Evolutionary conservation across 2,329 filamentous ascomycete genomes (phyloP).

Genomic region (Clonostachys rosea): DNA sequence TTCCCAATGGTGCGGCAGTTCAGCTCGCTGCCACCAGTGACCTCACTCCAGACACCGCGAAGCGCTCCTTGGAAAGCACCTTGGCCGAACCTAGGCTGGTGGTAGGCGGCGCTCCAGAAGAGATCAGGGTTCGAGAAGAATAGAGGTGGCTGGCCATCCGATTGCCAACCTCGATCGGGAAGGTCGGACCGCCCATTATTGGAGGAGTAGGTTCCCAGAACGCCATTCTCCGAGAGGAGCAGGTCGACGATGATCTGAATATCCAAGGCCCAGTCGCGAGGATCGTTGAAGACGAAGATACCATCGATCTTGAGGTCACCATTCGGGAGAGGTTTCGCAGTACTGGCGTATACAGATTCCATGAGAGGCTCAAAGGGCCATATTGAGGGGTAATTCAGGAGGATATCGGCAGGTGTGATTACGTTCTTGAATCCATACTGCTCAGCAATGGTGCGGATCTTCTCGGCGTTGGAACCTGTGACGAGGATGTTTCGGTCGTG

Average conservation of each 20-base stretch:
- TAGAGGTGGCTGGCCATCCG: conserved; percentile 60
- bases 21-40: conserved; percentile 32
- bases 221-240: conserved; percentile 38
- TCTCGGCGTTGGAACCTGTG: conserved; percentile 38
- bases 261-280: conserved; percentile 27
- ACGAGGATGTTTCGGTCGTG: conserved; percentile 44
- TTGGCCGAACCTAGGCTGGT: conserved; percentile 63
- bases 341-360: conserved; percentile 4
- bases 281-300: conserved; percentile 24
- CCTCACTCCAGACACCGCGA: conserved; percentile 56
- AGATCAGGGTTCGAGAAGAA: conserved; percentile 71
- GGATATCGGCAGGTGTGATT: conserved; percentile 26
- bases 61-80: conserved; percentile 64
- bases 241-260: conserved; percentile 22
- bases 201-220: conserved; percentile 55
- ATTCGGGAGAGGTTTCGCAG: too few species aligned
- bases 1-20: conserved; percentile 61
- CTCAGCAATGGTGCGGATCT: conserved; percentile 18
- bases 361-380: conserved; percentile 29
- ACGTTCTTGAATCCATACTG: conserved; percentile 27
- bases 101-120: conserved; percentile 63
- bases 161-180: conserved; percentile 25
- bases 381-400: conserved; percentile 11
- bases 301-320: conserved; percentile 31
- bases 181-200: conserved; percentile 43